A percentile compares a stretch with the other conserved stretches of the same genome.
phyloP scores from a whole-genome alignment of 352 stramenopile species.

The Globisporangium okanoganense region DNA sequence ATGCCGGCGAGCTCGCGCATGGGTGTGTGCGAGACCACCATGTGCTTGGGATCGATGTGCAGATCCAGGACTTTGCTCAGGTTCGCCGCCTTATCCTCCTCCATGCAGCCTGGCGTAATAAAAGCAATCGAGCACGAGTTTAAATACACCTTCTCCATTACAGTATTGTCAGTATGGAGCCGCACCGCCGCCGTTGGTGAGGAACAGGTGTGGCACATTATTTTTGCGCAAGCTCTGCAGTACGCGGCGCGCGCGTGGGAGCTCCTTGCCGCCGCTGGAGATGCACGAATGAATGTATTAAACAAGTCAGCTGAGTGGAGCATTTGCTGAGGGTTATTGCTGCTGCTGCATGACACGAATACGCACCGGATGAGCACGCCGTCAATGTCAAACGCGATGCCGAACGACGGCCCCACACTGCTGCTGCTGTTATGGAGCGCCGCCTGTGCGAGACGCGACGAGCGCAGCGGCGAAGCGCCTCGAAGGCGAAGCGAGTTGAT shows the following conservation, averaged over 20 bases:
- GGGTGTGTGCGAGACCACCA: conserved; percentile 87
- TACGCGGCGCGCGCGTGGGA: conserved; percentile 64
- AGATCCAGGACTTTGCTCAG: conserved; percentile 59
- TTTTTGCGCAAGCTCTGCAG: conserved; percentile 58
- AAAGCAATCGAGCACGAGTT: not conserved
- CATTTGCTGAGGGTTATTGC: not conserved
- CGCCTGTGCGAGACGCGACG: not conserved
- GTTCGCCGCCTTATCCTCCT: conserved; percentile 77
- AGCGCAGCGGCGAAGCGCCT: not conserved
- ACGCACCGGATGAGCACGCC: conserved; percentile 84
- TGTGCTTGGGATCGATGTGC: conserved; percentile 63
- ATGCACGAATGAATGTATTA: not conserved
- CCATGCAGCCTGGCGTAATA: conserved; percentile 54
- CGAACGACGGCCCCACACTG: conserved; percentile 37
- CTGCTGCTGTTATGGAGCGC: conserved; percentile 1
- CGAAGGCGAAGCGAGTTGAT: not conserved
- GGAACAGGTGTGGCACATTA: conserved; percentile 84
- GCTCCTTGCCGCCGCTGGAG: conserved; percentile 53
- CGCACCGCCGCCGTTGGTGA: conserved; percentile 85
- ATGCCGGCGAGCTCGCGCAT: conserved; percentile 74
- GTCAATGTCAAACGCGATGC: conserved; percentile 91
- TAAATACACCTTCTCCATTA: too few relatives aligned
- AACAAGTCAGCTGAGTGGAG: not conserved
- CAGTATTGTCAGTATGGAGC: not conserved
- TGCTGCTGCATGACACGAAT: not conserved